Base-by-base conservation (phyloP, 768 basidiomycete species). In the Rubroboletus satanas region DNA sequence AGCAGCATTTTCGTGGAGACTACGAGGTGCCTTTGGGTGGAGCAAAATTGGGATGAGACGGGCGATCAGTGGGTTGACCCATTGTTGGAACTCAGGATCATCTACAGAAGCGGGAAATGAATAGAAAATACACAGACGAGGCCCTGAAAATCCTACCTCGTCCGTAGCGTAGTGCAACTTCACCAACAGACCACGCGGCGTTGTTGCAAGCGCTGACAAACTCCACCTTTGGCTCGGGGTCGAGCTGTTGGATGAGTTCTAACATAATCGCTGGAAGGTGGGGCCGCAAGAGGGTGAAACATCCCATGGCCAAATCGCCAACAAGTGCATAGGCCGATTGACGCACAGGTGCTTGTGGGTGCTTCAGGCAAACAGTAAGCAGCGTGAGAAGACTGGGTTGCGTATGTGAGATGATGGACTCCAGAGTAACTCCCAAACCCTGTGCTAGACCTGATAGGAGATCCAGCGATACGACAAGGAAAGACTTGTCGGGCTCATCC, bases 181-280 rank as follows among this genome's bases (percentile, higher is more conserved):
- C 97, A 42, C 97, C 97, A 29, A 97, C 94, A n/a, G 93, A 94
- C 97, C 97, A 99, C 1, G 96, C 96, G 10, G 97, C 97, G 67
- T 99, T 99, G 73, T 99, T 99, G 70, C 93, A 95, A 6, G 96
- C 97, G 61, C 93, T 95, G 58, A 98, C 85, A 66, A 94, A 93
- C 71, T 98, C 95, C 32, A 88, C 79, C 64, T 92, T 90, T 1
- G 96, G 97, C 66, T 96, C 91, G 5, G 90, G 89, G 57, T 94
- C 90, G 49, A 99, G 88, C 65, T 98, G 95, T 38, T 81, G 74
- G 57, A 90, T 89, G 51, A 99, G 79, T 67, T 94, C 90, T 15
- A 83, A 79, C 90, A 98, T 94, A 69, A 99, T 88, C 29, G 83
- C 83, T 1, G 91, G 81, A 75, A 98, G 87, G 57, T 87, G 84